Evolutionary conservation across 148 eudicot genomes (phyloP).

Genomic region (Limonium bicolor): DNA sequence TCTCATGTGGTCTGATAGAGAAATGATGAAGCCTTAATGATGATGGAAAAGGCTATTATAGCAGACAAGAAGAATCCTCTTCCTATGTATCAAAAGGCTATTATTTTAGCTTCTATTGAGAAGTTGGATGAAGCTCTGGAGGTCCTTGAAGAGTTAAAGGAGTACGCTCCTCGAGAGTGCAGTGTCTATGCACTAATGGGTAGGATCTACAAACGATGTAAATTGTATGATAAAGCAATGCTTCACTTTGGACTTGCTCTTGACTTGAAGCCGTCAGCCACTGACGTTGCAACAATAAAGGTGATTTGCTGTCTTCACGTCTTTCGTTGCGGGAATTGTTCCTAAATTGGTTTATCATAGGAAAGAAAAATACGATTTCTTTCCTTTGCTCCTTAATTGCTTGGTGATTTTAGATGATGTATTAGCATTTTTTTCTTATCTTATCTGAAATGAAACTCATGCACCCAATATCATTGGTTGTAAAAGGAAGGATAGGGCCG

Average conservation of each 20-base stretch:
- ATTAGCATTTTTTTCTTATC: background rate
- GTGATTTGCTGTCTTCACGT: slow-evolving; percentile 13
- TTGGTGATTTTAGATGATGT: too few species aligned
- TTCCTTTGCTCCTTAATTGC: background rate
- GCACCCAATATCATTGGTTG: background rate
- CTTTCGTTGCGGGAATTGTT: background rate
- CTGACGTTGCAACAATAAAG: slow-evolving; percentile 96
- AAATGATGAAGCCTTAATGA: slow-evolving; percentile 68
- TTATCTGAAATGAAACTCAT: background rate
- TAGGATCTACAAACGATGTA: slow-evolving; percentile 63
- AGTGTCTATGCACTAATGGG: slow-evolving; percentile 97
- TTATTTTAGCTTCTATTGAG: slow-evolving; percentile 65
- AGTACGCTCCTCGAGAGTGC: slow-evolving; percentile 84
- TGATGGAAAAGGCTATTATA: slow-evolving; percentile 76
- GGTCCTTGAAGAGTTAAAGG: slow-evolving; percentile 94
- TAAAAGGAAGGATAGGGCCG: background rate
- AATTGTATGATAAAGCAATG: slow-evolving; percentile 83
- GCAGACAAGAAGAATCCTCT: slow-evolving; percentile 96
- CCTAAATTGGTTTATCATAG: too few species aligned
- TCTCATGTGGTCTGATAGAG: slow-evolving; percentile 27
- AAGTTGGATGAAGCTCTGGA: slow-evolving; percentile 62
- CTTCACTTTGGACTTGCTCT: slow-evolving; percentile 92
- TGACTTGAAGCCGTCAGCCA: slow-evolving; percentile 94
- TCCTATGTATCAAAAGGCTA: slow-evolving; percentile 91
- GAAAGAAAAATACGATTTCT: too few species aligned